Evolutionary conservation across 345 rosid species (phyloP), one percentile per base, ranked within the genome.

Genomic region (Eutrema heterophyllum): DNA sequence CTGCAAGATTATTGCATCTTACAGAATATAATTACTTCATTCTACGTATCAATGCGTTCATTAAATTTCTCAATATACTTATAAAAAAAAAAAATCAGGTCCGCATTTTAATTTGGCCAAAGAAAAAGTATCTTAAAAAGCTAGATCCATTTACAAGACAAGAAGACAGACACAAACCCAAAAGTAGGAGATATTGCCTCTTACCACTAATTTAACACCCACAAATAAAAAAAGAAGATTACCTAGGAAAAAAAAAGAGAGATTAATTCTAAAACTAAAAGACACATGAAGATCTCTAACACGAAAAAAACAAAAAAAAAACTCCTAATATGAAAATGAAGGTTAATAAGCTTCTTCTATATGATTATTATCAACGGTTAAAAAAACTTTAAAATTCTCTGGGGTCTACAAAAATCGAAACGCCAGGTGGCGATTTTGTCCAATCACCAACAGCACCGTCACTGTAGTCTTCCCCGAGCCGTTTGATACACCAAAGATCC

Each of bases 391-490:
- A 95, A 77, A 92, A 71, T 67, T 95, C 99, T 66, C 99, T 86
- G 7, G 99, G 99, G 84, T 95, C 99, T 63, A 95, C 97, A 83
- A 95, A 95, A 83, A 95, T 88, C 5, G 99, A 92, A 77, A 71
- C 9, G 44, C 84, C 93, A 50, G 97, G 81, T 21, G 88, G 82
- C 65, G 99, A 95, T 68, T 89, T 90, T 5, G 96, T 92, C 99
- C 99, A 95, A 81, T 95, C 99, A 75, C 93, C 90, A 49, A 87
- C 80, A 32, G 82, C 71, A 15, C 96, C 97, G 64, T 94, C 98
- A 62, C 70, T 61, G 49, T 87, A 87, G 75, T 86, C 97, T 35
- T 85, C 89, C 65, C 92, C 92, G 3, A 95, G 96, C 69, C 93
- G 80, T 75, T 95, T 95, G 4, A 95, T 87, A 54, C 97, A 95